These are phyloP conservation scores for Pichia exigua DNA, from an alignment of 805 yeast genomes.

Conservation along the genomic window DNA sequence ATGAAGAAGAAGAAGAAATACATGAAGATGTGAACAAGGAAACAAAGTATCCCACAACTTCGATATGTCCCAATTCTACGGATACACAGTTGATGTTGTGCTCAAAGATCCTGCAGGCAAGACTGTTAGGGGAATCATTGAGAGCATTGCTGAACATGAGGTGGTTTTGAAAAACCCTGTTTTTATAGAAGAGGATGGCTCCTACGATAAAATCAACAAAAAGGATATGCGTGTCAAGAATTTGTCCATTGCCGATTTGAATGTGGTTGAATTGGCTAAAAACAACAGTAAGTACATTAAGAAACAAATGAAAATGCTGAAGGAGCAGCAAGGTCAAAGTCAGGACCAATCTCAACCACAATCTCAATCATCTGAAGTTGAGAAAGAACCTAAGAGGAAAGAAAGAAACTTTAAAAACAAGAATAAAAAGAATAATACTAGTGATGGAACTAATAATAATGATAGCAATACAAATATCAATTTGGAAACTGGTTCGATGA, in stretches of 20 bases:
- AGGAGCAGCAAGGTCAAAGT: conserved; percentile 4
- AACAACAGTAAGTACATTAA: conserved; percentile 22
- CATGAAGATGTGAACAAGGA: neutral
- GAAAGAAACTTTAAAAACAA: conserved; percentile 13
- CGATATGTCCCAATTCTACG: conserved; percentile 34
- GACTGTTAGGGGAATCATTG: conserved; percentile 21
- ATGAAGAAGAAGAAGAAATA: neutral
- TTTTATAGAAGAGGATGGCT: conserved; percentile 21
- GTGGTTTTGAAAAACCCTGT: conserved; percentile 27
- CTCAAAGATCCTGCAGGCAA: conserved; percentile 31
- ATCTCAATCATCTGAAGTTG: neutral
- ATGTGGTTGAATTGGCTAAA: conserved; percentile 47
- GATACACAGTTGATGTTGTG: conserved; percentile 38
- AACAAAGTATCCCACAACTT: neutral
- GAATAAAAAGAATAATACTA: conserved; percentile 16
- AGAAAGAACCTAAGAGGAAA: neutral
- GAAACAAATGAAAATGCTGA: conserved; percentile 12
- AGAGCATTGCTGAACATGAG: conserved; percentile 17
- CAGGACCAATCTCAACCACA: neutral
- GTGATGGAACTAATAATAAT: conserved; percentile 6
- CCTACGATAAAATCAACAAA: conserved; percentile 13
- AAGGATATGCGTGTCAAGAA: conserved; percentile 26
- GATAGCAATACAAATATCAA: neutral
- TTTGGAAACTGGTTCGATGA: neutral
- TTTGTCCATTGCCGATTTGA: conserved; percentile 41